phyloP scores from a whole-genome alignment of 1,284 basidiomycete species.

The Leccinum fallax region DNA sequence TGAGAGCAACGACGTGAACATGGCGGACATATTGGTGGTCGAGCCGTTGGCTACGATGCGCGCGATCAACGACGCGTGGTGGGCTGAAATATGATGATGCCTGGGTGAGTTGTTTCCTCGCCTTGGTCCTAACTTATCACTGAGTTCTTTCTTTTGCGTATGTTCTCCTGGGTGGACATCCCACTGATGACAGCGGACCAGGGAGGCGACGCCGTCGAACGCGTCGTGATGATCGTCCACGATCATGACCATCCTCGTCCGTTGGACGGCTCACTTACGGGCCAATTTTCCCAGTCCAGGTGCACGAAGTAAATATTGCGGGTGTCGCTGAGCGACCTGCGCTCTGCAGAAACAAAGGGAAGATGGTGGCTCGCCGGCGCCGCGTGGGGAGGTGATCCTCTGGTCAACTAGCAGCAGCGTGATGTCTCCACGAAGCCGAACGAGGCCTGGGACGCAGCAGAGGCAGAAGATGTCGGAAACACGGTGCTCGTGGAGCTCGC shows the following conservation, averaged over 20 bases:
- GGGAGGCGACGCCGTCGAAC: slow-evolving; percentile 73
- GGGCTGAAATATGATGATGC: slow-evolving; percentile 78
- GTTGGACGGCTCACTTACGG: background rate
- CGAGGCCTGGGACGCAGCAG: slow-evolving; percentile 15
- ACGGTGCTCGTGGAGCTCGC: slow-evolving; percentile 77
- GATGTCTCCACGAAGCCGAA: slow-evolving; percentile 30
- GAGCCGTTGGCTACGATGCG: slow-evolving; percentile 74
- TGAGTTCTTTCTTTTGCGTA: slow-evolving; percentile 3
- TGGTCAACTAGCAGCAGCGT: slow-evolving; percentile 62
- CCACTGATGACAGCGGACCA: slow-evolving; percentile 49
- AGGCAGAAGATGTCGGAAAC: slow-evolving; percentile 38
- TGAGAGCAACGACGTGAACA: slow-evolving; percentile 42
- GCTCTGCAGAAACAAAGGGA: slow-evolving; percentile 82
- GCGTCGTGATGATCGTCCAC: slow-evolving; percentile 58
- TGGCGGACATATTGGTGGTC: slow-evolving; percentile 43
- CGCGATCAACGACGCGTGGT: slow-evolving; percentile 69
- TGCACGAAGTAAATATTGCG: slow-evolving; percentile 78
- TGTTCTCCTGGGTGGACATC: slow-evolving; percentile 37
- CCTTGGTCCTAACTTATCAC: background rate
- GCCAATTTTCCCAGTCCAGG: slow-evolving; percentile 54
- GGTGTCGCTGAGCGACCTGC: slow-evolving; percentile 66
- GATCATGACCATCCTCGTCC: background rate
- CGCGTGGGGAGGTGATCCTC: slow-evolving; percentile 92
- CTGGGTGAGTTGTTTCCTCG: slow-evolving; percentile 50
- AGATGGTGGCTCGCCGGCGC: slow-evolving; percentile 99